These are phyloP conservation scores for Multifurca ochricompacta DNA, from an alignment of 768 basidiomycete species.

Conservation along the genomic window DNA sequence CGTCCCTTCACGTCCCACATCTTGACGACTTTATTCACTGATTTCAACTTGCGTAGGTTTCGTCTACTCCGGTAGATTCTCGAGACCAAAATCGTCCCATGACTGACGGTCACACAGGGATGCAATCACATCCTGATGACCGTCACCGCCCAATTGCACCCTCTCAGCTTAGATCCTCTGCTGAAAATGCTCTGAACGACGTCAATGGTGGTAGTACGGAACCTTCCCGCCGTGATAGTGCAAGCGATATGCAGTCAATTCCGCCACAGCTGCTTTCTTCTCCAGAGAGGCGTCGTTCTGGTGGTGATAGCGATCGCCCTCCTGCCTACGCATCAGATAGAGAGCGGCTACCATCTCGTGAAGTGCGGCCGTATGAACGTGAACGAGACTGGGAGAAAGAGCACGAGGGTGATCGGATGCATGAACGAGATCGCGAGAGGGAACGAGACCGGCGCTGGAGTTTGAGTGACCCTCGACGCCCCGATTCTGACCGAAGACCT, in stretches of 20 bases:
- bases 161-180: constrained; percentile 2
- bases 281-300: constrained; percentile 11
- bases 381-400: constrained; percentile 32
- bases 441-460: constrained; percentile 33
- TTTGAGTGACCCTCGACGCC: constrained; percentile 26
- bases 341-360: constrained; percentile 23
- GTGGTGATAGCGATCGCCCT: constrained; percentile 22
- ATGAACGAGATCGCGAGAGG: constrained; percentile 13
- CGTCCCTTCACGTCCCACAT: not conserved
- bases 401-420: constrained; percentile 20
- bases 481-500: constrained; percentile 35
- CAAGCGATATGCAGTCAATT: not conserved
- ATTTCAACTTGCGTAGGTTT: not conserved
- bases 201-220: not conserved
- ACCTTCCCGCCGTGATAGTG: not conserved
- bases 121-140: not conserved
- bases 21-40: not conserved
- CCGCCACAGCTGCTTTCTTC: constrained; percentile 1
- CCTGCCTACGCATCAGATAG: constrained; percentile 25
- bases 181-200: not conserved
- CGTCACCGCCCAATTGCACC: not conserved
- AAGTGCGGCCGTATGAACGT: constrained; percentile 29
- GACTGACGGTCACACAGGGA: not conserved
- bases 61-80: not conserved
- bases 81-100: not conserved